phyloP scores from a whole-genome alignment of 352 stramenopile species.

The Globisporangium mamillatum region DNA sequence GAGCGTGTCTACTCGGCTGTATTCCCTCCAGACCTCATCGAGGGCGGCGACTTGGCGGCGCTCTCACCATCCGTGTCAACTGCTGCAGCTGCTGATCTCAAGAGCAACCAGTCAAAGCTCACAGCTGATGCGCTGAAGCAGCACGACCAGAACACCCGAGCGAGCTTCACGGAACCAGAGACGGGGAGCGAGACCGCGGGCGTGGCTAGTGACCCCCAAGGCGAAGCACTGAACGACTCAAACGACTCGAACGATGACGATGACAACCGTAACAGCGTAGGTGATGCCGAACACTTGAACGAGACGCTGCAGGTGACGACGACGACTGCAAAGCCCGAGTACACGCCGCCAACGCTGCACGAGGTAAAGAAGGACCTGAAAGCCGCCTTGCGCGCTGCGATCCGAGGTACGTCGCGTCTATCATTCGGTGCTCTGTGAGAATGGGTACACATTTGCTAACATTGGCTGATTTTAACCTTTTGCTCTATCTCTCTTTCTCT shows the following conservation, averaged over 20 bases:
- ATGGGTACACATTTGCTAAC: not conserved
- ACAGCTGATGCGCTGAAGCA: conserved; percentile 55
- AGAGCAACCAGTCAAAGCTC: conserved; percentile 26
- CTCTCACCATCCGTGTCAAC: not conserved
- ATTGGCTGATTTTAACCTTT: not conserved
- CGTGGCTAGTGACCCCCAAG: not conserved
- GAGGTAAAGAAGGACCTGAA: conserved; percentile 40
- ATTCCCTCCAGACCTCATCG: conserved; percentile 47
- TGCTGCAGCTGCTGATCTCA: not conserved
- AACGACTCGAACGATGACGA: conserved; percentile 1
- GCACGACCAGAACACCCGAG: conserved; percentile 43
- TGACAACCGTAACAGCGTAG: not conserved
- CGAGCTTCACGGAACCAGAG: conserved; percentile 11
- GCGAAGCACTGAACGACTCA: not conserved
- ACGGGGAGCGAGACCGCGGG: conserved; percentile 4
- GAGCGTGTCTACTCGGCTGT: conserved; percentile 86
- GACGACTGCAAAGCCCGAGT: conserved; percentile 23
- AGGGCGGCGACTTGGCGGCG: not conserved
- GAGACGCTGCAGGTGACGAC: conserved; percentile 7
- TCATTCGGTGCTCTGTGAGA: not conserved
- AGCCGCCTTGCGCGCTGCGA: conserved; percentile 37
- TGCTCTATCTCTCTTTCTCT: too few species aligned
- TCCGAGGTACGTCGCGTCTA: conserved; percentile 20
- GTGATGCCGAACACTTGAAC: conserved; percentile 16
- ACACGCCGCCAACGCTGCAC: conserved; percentile 23